These are phyloP conservation scores for Debaryomycetaceae sp. DNA, from an alignment of 1,139 yeast genomes.

Conservation along the genomic window DNA sequence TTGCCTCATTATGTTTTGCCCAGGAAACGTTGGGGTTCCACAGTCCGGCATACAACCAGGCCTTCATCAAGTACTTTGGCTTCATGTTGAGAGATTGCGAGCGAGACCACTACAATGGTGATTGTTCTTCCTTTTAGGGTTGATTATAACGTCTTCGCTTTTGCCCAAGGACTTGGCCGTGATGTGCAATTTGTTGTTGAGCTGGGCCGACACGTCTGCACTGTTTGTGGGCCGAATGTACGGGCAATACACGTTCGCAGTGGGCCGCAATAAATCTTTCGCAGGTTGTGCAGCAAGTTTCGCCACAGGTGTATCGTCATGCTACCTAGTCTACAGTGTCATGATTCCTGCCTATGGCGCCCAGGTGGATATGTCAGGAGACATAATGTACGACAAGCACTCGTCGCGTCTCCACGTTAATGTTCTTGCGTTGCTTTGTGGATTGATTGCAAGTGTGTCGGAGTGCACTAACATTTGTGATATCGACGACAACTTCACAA, in stretches of 20 bases:
- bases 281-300: slow-evolving; percentile 18
- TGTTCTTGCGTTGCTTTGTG: slow-evolving; percentile 13
- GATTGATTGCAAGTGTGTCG: slow-evolving; percentile 14
- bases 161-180: slow-evolving; percentile 17
- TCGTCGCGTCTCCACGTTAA: slow-evolving; percentile 11
- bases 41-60: slow-evolving; percentile 12
- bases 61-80: slow-evolving; percentile 11
- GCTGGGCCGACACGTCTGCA: slow-evolving; percentile 22
- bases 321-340: slow-evolving; percentile 15
- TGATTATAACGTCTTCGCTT: slow-evolving; percentile 13
- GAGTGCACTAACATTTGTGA: slow-evolving; percentile 15
- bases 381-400: slow-evolving; percentile 13
- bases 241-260: slow-evolving; percentile 14
- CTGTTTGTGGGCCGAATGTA: slow-evolving; percentile 14
- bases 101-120: slow-evolving; percentile 15
- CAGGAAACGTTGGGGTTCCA: slow-evolving; percentile 14
- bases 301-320: slow-evolving; percentile 13
- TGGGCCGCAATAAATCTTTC: slow-evolving; percentile 15
- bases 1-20: slow-evolving; percentile 11
- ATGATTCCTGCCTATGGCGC: slow-evolving; percentile 13
- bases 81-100: slow-evolving; percentile 16
- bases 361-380: slow-evolving; percentile 13
- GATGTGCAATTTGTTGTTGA: slow-evolving; percentile 14
- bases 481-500: slow-evolving; percentile 19
- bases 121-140: slow-evolving; percentile 17